Evolutionary conservation across 192 early-diverging fungal species (phyloP), one percentile per base, ranked within the genome.

Genomic region (Paraglomus occultum): DNA sequence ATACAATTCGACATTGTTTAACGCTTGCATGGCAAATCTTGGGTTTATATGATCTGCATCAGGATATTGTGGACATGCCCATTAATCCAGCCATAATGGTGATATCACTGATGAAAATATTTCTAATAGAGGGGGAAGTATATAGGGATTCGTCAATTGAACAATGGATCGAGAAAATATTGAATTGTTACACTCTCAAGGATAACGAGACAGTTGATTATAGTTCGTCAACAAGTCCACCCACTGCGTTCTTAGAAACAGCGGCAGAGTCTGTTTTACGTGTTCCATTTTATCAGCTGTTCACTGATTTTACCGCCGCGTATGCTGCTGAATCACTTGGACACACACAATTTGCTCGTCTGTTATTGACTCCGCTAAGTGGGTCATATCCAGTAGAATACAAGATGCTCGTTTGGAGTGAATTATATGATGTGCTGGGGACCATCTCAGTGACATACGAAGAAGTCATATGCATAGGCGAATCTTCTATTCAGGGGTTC

Each of bases 81-180:
- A 57, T 70, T 12, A 23, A 70, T 31, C 67, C 67, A 14, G 22
- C 20, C 10, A 49, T 59, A 23, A 31, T 47, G 6, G 42, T 59
- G 20, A n/a, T 70, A 49, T 70, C 67, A 7, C 14, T 70, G 3
- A 70, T 70, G 67, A 70, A 70, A 14, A 59, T 70, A 8, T 70
- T 70, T 39, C 31, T 70, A 18, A 50, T 70, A 39, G 55, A 70
- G 20, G 67, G 55, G 1, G 67, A 70, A 59, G n/a, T 70, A 42
- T 70, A 70, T 59, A 44, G 55, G n/a, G 18, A 39, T 49, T 23
- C 55, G 23, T 9, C 47, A 20, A 47, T 59, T 59, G 43, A 59
- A 17, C 1, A 8, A 31, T 59, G 20, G 55, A 70, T 70, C 20
- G 67, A 70, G 38, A 17, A 60, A 39, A 46, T 70, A 39, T 7